A percentile compares a stretch with the other conserved stretches of the same genome.
Conservation (phyloP, 768 basidiomycete genomes). For the Rhizopogon roseolus region DNA sequence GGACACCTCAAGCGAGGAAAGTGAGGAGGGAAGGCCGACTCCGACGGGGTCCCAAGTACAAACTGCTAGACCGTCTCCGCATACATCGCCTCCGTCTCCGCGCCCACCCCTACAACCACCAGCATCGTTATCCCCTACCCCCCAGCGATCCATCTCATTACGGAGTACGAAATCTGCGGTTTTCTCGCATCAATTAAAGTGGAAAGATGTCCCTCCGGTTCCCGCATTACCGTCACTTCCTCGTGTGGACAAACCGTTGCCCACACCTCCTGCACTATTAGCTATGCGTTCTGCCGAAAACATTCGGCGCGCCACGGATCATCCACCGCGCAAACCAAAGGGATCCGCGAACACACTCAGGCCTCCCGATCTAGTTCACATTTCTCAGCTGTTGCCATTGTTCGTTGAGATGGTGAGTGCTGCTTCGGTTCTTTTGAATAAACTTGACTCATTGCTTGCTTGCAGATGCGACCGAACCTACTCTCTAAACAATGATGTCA, state of each 20-base stretch:
- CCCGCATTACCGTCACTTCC: conserved; percentile 34
- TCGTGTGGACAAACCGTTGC: conserved; percentile 38
- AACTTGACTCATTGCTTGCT: conserved; percentile 6
- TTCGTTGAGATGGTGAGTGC: conserved; percentile 86
- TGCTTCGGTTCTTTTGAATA: neutral
- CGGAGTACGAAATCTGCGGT: conserved; percentile 44
- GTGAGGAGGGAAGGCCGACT: neutral
- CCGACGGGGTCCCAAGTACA: neutral
- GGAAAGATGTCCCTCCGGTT: conserved; percentile 31
- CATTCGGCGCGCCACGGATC: conserved; percentile 12
- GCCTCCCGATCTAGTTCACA: conserved; percentile 72
- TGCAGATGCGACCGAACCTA: conserved; percentile 33
- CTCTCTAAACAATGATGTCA: conserved; percentile 10
- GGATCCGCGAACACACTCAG: conserved; percentile 41
- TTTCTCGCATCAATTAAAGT: conserved; percentile 11
- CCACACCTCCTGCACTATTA: conserved; percentile 22
- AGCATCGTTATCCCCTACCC: no score
- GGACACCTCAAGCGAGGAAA: conserved; percentile 8
- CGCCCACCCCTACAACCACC: no score
- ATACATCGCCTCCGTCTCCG: neutral
- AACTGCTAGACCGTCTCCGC: neutral
- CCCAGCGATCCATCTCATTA: conserved; percentile 39
- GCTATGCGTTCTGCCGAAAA: conserved; percentile 7
- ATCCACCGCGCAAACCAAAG: conserved; percentile 35
- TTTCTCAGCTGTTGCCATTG: conserved; percentile 81